Percentiles rank a stretch among this genome's conserved stretches.
Conservation (phyloP, 2,329 filamentous ascomycete species). For the Gnomoniopsis smithogilvyi region DNA sequence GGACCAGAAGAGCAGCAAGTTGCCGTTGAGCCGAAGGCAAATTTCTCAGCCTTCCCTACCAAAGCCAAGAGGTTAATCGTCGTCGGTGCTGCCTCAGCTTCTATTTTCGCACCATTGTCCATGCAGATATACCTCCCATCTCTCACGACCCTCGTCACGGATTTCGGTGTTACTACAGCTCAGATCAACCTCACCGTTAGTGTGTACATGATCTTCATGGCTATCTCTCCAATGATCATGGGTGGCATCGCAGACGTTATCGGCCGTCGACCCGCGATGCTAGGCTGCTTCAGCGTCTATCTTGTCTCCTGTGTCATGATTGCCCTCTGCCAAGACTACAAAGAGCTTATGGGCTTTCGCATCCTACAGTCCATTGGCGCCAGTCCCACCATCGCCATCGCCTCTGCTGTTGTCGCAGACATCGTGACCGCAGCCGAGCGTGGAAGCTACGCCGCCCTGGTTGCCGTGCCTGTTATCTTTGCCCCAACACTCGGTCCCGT, state of each 20-base stretch:
- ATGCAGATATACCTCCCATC: slow-evolving; percentile 54
- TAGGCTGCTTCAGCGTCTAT: slow-evolving; percentile 51
- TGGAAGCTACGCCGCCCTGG: slow-evolving; percentile 55
- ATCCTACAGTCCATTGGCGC: slow-evolving; percentile 57
- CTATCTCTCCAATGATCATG: slow-evolving; percentile 44
- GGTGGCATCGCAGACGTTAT: slow-evolving; percentile 52
- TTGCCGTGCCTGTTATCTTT: slow-evolving; percentile 44
- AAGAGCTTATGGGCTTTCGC: slow-evolving; percentile 48
- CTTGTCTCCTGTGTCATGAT: slow-evolving; percentile 52
- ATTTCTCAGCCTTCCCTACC: slow-evolving; percentile 36
- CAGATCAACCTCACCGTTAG: slow-evolving; percentile 50
- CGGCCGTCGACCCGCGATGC: slow-evolving; percentile 51
- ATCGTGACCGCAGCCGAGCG: slow-evolving; percentile 60
- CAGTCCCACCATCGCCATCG: slow-evolving; percentile 56
- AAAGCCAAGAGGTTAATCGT: slow-evolving; percentile 39
- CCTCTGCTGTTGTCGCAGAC: slow-evolving; percentile 59
- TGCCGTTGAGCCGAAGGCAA: slow-evolving; percentile 4
- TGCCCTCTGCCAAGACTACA: slow-evolving; percentile 45
- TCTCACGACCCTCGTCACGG: slow-evolving; percentile 42
- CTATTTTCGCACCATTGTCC: slow-evolving; percentile 43
- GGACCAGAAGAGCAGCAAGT: background rate
- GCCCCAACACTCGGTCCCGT: slow-evolving; percentile 42
- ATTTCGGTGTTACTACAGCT: slow-evolving; percentile 40
- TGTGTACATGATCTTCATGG: slow-evolving; percentile 59
- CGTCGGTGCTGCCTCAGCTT: slow-evolving; percentile 33